Evolutionary conservation across 1,284 basidiomycete species (phyloP).

Genomic region (Ceratobasidium sp.): DNA sequence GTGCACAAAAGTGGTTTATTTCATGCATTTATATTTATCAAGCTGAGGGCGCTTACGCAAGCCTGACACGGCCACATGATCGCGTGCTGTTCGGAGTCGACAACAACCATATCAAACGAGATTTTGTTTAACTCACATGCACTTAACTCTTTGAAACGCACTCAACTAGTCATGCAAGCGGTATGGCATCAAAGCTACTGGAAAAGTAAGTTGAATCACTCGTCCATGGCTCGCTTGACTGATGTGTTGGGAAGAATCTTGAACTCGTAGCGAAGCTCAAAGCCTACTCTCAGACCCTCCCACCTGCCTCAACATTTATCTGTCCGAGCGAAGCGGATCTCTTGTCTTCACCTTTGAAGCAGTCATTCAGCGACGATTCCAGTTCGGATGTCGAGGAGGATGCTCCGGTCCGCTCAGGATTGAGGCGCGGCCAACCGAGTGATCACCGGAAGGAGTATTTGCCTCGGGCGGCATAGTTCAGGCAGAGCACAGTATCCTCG

Average conservation of each 20-base stretch:
- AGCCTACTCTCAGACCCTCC: slow-evolving; percentile 68
- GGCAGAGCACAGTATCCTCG: not conserved
- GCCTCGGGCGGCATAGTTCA: not conserved
- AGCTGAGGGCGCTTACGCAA: too few relatives aligned
- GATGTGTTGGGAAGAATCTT: slow-evolving; percentile 60
- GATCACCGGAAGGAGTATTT: slow-evolving; percentile 62
- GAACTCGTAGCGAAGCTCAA: slow-evolving; percentile 75
- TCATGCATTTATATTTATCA: too few relatives aligned
- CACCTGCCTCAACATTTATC: slow-evolving; percentile 56
- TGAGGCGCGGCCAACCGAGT: slow-evolving; percentile 59
- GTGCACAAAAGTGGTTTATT: too few relatives aligned
- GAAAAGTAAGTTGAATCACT: slow-evolving; percentile 56
- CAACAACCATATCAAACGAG: slow-evolving; percentile 61
- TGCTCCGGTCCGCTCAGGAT: slow-evolving; percentile 27
- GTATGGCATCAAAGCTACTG: slow-evolving; percentile 76
- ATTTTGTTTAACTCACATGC: slow-evolving; percentile 84
- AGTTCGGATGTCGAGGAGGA: slow-evolving; percentile 48
- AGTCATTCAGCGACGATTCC: slow-evolving; percentile 5
- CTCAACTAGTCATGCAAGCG: slow-evolving; percentile 85
- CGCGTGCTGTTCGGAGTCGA: slow-evolving; percentile 61
- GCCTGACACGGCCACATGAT: slow-evolving; percentile 28
- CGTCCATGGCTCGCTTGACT: not conserved
- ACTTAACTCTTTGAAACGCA: slow-evolving; percentile 78
- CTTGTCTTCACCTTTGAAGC: slow-evolving; percentile 14
- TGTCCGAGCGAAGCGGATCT: slow-evolving; percentile 29